These are phyloP conservation scores for Phialocephala subalpina DNA, from an alignment of 2,329 filamentous ascomycete species.

Conservation along the genomic window DNA sequence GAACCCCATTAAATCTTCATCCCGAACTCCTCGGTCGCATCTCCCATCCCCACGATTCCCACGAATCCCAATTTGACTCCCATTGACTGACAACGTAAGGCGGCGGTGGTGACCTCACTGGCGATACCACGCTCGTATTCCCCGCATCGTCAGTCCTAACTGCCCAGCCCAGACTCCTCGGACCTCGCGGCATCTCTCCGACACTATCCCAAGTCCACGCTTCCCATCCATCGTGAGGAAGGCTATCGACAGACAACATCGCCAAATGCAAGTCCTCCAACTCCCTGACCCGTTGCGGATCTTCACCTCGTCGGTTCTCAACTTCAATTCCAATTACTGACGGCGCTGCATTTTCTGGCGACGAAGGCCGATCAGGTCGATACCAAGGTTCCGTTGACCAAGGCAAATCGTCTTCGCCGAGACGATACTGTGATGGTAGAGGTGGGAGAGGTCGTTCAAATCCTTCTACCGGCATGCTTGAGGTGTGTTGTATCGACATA, in stretches of 20 bases:
- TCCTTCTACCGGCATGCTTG: slow-evolving; percentile 24
- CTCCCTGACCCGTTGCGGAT: slow-evolving; percentile 40
- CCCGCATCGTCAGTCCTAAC: slow-evolving; percentile 35
- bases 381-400: slow-evolving; percentile 44
- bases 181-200: slow-evolving; percentile 36
- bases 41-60: slow-evolving; percentile 15
- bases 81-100: slow-evolving; percentile 43
- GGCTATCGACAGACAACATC: slow-evolving; percentile 45
- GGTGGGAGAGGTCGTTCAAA: slow-evolving; percentile 40
- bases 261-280: slow-evolving; percentile 41
- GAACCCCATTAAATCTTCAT: slow-evolving; percentile 11
- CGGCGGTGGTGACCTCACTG: slow-evolving; percentile 30
- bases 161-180: slow-evolving; percentile 43
- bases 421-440: slow-evolving; percentile 41
- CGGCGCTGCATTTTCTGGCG: slow-evolving; percentile 19
- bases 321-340: slow-evolving; percentile 25
- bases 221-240: slow-evolving; percentile 40
- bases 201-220: slow-evolving; percentile 38
- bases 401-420: slow-evolving; percentile 43
- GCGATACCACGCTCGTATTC: slow-evolving; percentile 9
- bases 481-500: slow-evolving; percentile 31
- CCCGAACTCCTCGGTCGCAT: slow-evolving; percentile 32
- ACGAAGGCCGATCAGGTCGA: slow-evolving; percentile 30
- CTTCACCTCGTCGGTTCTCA: slow-evolving; percentile 36
- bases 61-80: slow-evolving; percentile 23